phyloP scores from a whole-genome alignment of 2,329 filamentous ascomycete species.

The Beauveria sp. region DNA sequence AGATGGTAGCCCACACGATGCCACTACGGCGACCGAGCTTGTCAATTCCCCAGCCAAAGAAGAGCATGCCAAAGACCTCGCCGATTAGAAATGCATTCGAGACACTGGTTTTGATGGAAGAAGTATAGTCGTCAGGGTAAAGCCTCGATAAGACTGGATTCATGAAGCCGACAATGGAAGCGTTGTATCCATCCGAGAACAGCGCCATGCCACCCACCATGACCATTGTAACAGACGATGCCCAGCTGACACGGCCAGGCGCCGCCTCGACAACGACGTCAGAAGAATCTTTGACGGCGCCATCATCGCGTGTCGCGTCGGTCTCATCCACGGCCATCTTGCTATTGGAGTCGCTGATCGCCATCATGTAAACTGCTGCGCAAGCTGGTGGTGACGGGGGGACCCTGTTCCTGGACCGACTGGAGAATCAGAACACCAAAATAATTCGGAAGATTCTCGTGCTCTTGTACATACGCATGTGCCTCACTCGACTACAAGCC shows the following conservation, averaged over 20 bases:
- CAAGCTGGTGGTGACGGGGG: too few relatives aligned
- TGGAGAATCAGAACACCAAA: too few relatives aligned
- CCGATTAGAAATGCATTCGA: constrained; percentile 34
- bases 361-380: too few relatives aligned
- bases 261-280: not conserved
- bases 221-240: constrained; percentile 15
- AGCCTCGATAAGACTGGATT: constrained; percentile 23
- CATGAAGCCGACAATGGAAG: constrained; percentile 27
- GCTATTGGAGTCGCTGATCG: too few relatives aligned
- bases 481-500: too few relatives aligned
- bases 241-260: not conserved
- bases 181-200: constrained; percentile 29
- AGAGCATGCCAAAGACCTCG: constrained; percentile 33
- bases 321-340: too few relatives aligned
- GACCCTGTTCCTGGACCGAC: too few relatives aligned
- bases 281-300: too few relatives aligned
- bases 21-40: constrained; percentile 37
- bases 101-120: constrained; percentile 28
- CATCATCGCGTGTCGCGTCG: too few relatives aligned
- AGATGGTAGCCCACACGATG: constrained; percentile 36
- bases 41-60: constrained; percentile 35
- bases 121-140: constrained; percentile 26
- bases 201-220: constrained; percentile 23
- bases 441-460: too few relatives aligned
- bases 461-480: too few relatives aligned